Percentiles rank a stretch among this genome's conserved stretches.
phyloP scores from a whole-genome alignment of 371 early-diverging fungal species.

The Syncephalastrum racemosum region DNA sequence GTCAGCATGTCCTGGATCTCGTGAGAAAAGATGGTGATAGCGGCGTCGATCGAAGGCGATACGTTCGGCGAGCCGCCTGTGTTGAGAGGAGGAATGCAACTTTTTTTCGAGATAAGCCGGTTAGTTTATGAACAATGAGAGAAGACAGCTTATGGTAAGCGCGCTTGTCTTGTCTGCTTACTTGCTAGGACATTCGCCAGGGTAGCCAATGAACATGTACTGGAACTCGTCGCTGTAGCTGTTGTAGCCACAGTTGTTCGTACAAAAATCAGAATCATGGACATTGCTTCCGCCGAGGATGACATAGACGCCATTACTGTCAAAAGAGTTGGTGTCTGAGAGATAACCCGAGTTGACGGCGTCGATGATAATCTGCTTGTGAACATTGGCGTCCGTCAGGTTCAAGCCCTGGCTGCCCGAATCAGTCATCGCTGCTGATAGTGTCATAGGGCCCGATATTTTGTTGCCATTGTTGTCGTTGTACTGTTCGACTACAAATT shows the following conservation, averaged over 20 bases:
- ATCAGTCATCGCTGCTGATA: conserved; percentile 48
- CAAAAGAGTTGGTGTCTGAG: conserved; percentile 39
- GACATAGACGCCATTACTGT: conserved; percentile 49
- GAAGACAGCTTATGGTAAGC: too few relatives aligned
- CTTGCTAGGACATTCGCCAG: conserved; percentile 32
- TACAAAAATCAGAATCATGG: conserved; percentile 42
- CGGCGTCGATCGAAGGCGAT: conserved; percentile 48
- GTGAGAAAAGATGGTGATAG: conserved; percentile 53
- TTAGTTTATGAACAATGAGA: conserved; percentile 3
- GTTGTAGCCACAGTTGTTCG: conserved; percentile 48
- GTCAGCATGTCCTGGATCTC: conserved; percentile 54
- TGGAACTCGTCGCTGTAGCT: conserved; percentile 44
- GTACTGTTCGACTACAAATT: conserved; percentile 39
- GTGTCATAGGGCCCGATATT: conserved; percentile 46
- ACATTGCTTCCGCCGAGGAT: conserved; percentile 45
- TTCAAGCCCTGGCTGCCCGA: conserved; percentile 40
- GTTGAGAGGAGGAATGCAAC: conserved; percentile 38
- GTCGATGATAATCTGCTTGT: conserved; percentile 40
- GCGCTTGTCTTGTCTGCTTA: conserved; percentile 2
- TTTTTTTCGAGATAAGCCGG: conserved; percentile 1
- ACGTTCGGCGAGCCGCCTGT: conserved; percentile 40
- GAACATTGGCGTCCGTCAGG: conserved; percentile 32
- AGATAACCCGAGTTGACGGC: conserved; percentile 49
- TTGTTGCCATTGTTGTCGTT: conserved; percentile 34
- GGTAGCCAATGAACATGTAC: conserved; percentile 52